Base-by-base conservation (phyloP, 1,139 yeast species). In the Debaryomycetaceae sp. region DNA sequence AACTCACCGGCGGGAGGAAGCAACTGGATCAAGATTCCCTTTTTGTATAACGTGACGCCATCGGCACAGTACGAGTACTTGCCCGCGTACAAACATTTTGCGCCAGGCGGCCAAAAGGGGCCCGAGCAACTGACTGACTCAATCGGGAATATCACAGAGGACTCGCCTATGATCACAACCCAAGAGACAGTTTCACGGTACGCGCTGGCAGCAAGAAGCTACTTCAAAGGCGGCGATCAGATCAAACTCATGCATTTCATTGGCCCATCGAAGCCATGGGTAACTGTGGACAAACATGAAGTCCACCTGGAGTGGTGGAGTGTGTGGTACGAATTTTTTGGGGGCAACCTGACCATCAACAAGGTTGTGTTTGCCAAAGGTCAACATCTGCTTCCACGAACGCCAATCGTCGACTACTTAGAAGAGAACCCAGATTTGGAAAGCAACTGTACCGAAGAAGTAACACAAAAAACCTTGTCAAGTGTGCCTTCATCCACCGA, bases 231-330 rank as follows among this genome's bases (percentile, higher is more conserved):
- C 14, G 35, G 47, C 2, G 42, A 45, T 10, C 58, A 55, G 34
- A 71, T 86, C 30, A 73, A 75, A 36, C 61, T 83, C 23, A 64
- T 84, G 15, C 98, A 91, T 56, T 91, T 80, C 48, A 84, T 88
- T 42, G 97, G 97, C 1, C 60, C 74, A 2, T 45, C 51, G 24
- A 89, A 91, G 54, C 98, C 98, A 1, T 91, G 97, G 97, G 52
- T 53, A 23, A 41, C 46, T 9, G 33, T 33, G n/a, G 25, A 41
- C 3, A 31, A 24, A 7, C 27, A 23, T 14, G 32, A 8, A 3
- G 25, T 44, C 24, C 62, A 57, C 37, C 48, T 44, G 23, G 55
- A 51, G 30, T 71, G 76, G 74, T 70, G 76, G 76, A 43, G 46
- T n/a, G 46, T 52, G 16, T 68, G 71, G 71, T 43, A 50, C 28